Conservation (phyloP, 768 basidiomycete genomes). For the Cystoderma amianthinum region DNA sequence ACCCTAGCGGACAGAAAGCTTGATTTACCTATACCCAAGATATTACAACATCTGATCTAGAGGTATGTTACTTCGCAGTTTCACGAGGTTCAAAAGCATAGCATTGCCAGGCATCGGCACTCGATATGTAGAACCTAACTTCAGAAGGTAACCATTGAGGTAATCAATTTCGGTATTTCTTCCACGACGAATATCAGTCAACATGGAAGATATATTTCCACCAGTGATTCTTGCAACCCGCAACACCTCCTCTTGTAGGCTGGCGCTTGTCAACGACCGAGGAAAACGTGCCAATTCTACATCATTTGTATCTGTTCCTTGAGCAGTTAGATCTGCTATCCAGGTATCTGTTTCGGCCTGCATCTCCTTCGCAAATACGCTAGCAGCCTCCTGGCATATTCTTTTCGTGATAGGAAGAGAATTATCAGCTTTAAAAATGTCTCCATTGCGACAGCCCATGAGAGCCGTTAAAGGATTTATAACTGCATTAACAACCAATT, state of each 20-base stretch:
- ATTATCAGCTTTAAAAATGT: constrained; percentile 41
- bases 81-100: constrained; percentile 50
- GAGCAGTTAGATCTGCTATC: constrained; percentile 19
- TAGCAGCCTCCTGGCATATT: constrained; percentile 69
- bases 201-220: constrained; percentile 76
- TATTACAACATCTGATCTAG: constrained; percentile 36
- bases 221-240: constrained; percentile 52
- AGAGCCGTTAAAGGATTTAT: constrained; percentile 87
- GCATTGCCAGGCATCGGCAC: constrained; percentile 54
- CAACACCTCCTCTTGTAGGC: constrained; percentile 49
- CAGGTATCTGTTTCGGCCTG: constrained; percentile 31
- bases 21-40: too few relatives aligned
- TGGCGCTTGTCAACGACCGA: constrained; percentile 29
- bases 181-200: constrained; percentile 60
- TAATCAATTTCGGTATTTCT: constrained; percentile 70
- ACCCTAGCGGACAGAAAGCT: too few relatives aligned
- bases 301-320: constrained; percentile 17
- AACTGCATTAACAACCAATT: constrained; percentile 74
- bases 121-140: constrained; percentile 48
- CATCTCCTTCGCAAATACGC: constrained; percentile 48
- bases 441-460: constrained; percentile 74
- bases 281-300: constrained; percentile 34
- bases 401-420: constrained; percentile 37
- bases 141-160: constrained; percentile 76
- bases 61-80: constrained; percentile 50